Conservation (phyloP, 768 basidiomycete genomes). For the Mrakia gelida region DNA sequence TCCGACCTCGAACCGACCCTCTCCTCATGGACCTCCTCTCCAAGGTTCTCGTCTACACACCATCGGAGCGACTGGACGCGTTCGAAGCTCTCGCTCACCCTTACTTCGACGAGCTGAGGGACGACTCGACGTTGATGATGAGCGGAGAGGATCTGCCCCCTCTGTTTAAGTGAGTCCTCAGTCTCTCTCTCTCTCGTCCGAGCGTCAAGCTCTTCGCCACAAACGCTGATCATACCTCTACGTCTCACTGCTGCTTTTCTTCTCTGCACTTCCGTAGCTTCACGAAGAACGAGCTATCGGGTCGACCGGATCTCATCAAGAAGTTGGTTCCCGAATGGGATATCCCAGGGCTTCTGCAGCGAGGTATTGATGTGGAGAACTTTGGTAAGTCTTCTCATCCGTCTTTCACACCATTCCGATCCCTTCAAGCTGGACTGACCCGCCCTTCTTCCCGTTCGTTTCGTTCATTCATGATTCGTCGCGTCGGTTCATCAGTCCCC, state of each 20-base stretch:
- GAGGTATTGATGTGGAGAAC: not conserved
- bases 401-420: not conserved
- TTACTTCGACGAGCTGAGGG: slow-evolving; percentile 92
- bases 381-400: not conserved
- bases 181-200: not conserved
- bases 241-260: not conserved
- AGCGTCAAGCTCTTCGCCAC: too few relatives aligned
- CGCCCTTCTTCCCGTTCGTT: too few relatives aligned
- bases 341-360: slow-evolving; percentile 66
- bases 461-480: too few relatives aligned
- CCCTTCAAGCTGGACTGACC: not conserved
- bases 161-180: not conserved
- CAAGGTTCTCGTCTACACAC: slow-evolving; percentile 93
- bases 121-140: not conserved
- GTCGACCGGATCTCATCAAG: slow-evolving; percentile 88
- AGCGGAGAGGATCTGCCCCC: not conserved
- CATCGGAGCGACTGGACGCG: slow-evolving; percentile 80
- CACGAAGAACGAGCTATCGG: slow-evolving; percentile 71
- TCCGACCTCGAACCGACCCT: slow-evolving; percentile 91
- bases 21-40: slow-evolving; percentile 95
- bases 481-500: too few relatives aligned
- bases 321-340: slow-evolving; percentile 85
- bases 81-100: slow-evolving; percentile 81
- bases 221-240: not conserved
- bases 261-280: not conserved